phyloP scores from a whole-genome alignment of 2,329 filamentous ascomycete genomes.

The Orbilia oligospora region DNA sequence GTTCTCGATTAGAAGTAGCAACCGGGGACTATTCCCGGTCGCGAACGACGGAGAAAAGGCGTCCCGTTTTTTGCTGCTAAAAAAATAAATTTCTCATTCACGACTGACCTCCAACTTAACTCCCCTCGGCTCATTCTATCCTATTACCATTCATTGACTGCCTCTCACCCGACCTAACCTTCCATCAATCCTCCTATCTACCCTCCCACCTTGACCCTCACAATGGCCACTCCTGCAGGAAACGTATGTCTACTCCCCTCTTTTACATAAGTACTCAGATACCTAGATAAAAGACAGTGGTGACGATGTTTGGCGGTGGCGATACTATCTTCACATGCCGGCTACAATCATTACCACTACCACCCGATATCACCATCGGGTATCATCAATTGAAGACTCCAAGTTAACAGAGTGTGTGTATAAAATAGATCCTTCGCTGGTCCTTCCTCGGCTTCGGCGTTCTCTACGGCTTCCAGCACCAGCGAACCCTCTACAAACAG shows the following conservation, averaged over 20 bases:
- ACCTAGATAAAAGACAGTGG: no score
- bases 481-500: conserved; percentile 81
- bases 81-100: conserved; percentile 40
- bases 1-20: background rate
- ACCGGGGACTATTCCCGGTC: conserved; percentile 12
- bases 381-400: conserved; percentile 14
- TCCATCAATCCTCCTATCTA: background rate
- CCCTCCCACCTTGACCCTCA: background rate
- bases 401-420: background rate
- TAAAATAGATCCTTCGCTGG: conserved; percentile 89
- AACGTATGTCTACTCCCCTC: conserved; percentile 45
- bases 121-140: conserved; percentile 11
- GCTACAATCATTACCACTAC: conserved; percentile 8
- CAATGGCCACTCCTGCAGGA: conserved; percentile 55
- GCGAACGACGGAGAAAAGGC: conserved; percentile 37
- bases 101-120: conserved; percentile 18
- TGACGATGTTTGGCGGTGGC: conserved; percentile 4
- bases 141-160: background rate
- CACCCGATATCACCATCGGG: background rate
- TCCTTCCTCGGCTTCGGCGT: conserved; percentile 91
- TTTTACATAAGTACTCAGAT: background rate
- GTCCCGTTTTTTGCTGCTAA: background rate
- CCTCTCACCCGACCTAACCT: background rate
- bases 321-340: conserved; percentile 59
- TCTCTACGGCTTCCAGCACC: conserved; percentile 96